These are phyloP conservation scores for Suillus bovinus DNA, from an alignment of 768 basidiomycete species.

Conservation along the genomic window DNA sequence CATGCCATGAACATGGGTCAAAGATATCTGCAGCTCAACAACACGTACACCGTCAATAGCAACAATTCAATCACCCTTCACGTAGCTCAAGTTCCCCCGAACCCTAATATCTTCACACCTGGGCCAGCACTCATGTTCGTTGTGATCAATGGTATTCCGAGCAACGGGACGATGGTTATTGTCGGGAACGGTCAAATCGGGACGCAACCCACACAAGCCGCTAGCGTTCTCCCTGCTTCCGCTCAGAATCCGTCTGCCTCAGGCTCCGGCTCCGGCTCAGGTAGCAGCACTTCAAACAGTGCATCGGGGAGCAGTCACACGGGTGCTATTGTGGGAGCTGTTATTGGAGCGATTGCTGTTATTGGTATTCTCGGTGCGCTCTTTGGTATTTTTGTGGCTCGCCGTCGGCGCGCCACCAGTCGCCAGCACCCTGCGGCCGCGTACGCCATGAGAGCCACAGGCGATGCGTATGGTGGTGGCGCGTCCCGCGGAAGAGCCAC, in stretches of 20 bases:
- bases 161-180: slow-evolving; percentile 73
- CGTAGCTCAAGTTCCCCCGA: slow-evolving; percentile 81
- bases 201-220: slow-evolving; percentile 51
- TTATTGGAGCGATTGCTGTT: slow-evolving; percentile 32
- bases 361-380: slow-evolving; percentile 33
- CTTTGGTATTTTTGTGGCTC: slow-evolving; percentile 48
- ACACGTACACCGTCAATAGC: slow-evolving; percentile 78
- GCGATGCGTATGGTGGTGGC: slow-evolving; percentile 13
- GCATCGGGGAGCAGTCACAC: slow-evolving; percentile 24
- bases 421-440: slow-evolving; percentile 30
- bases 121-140: slow-evolving; percentile 87
- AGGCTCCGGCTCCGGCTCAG: slow-evolving; percentile 27
- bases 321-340: slow-evolving; percentile 27
- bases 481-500: slow-evolving; percentile 23
- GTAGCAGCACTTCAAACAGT: slow-evolving; percentile 12
- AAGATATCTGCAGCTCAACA: slow-evolving; percentile 78
- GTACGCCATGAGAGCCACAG: slow-evolving; percentile 41
- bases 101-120: slow-evolving; percentile 84
- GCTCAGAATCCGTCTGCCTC: slow-evolving; percentile 43
- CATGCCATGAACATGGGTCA: slow-evolving; percentile 91
- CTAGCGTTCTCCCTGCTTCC: slow-evolving; percentile 32
- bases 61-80: slow-evolving; percentile 79
- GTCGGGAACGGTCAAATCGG: slow-evolving; percentile 82
- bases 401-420: slow-evolving; percentile 48
- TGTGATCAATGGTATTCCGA: slow-evolving; percentile 82